Conservation (phyloP, 2,329 filamentous ascomycete genomes). For the Colletotrichum chrysophilum region DNA sequence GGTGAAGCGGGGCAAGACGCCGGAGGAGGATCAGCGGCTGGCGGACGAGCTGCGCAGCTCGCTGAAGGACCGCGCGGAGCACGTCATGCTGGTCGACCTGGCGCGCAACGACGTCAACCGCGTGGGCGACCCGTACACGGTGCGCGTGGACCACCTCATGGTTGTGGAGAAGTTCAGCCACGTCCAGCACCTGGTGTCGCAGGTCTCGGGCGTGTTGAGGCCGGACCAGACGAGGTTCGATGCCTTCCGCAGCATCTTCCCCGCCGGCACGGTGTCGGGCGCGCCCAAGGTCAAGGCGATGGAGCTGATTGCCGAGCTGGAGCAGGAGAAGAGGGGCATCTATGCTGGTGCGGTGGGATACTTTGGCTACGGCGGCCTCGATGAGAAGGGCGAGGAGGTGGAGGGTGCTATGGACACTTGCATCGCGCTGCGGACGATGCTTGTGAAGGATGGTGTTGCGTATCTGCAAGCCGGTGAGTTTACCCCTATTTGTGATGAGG, state of each 20-base stretch:
- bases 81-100: slow-evolving; percentile 97
- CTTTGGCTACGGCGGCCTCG: slow-evolving; percentile 84
- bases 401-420: slow-evolving; percentile 93
- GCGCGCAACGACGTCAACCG: slow-evolving; percentile 97
- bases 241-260: slow-evolving; percentile 95
- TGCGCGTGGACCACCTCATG: slow-evolving; percentile 93
- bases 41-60: slow-evolving; percentile 79
- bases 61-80: slow-evolving; percentile 90
- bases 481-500: not conserved
- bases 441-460: slow-evolving; percentile 87
- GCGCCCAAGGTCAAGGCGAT: slow-evolving; percentile 96
- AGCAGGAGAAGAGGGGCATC: slow-evolving; percentile 90
- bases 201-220: slow-evolving; percentile 90
- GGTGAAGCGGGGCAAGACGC: slow-evolving; percentile 81
- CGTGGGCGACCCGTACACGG: slow-evolving; percentile 88
- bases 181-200: slow-evolving; percentile 95
- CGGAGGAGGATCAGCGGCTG: slow-evolving; percentile 81
- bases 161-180: slow-evolving; percentile 94
- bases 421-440: slow-evolving; percentile 86
- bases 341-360: slow-evolving; percentile 97
- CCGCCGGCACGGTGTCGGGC: slow-evolving; percentile 92
- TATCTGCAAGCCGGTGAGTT: slow-evolving; percentile 80
- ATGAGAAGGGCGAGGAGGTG: slow-evolving; percentile 63
- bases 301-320: slow-evolving; percentile 94
- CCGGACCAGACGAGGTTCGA: slow-evolving; percentile 89